Evolutionary conservation across 352 stramenopile species (phyloP), one percentile per base, ranked within the genome.

Genomic region (Globisporangium acanthophoron): DNA sequence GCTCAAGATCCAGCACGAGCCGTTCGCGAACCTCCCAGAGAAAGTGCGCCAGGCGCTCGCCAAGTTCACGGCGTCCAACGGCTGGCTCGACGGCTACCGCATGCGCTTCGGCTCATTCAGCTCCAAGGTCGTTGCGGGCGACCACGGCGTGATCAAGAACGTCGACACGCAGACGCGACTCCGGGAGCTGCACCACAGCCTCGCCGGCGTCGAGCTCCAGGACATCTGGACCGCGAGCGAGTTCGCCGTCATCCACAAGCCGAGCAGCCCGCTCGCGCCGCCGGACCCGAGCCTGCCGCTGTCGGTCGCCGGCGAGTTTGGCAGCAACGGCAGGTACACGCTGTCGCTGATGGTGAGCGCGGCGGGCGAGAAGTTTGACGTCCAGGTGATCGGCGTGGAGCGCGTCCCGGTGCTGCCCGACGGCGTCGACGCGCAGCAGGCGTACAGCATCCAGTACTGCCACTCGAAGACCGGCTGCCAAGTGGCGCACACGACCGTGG

Each of bases 121-220:
- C 56, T 88, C 76, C 47, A 92, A 90, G 47, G 78, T 89, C 40
- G 56, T 78, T 11, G 65, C 73, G 8, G 58, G 61, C n/a, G 64
- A 80, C 20, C 67, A 79, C 46, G 88, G 69, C 50, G 79, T 86
- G 27, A 93, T 93, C 61, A 93, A 93, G 66, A 88, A 73, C 50
- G 84, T 94, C 33, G 84, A 94, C 62, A 75, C 90, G 52, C 84
- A 94, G 65, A 94, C 84, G 55, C 78, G 81, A n/a, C 61, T 92
- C n/a, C 66, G 84, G 9, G 84, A 94, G 58, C 69, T 94, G 39
- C 84, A 94, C 65, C 76, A 88, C 56, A 86, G 73, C 21, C 68
- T 94, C 0, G 62, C 58, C 27, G 58, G 65, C 37, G 80, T 91
- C 11, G 76, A 87, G 6, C 59, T 90, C 8, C 65, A 90, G 52